phyloP scores from a whole-genome alignment of 73 alveolate species.

The Symbiodinium pilosum region DNA sequence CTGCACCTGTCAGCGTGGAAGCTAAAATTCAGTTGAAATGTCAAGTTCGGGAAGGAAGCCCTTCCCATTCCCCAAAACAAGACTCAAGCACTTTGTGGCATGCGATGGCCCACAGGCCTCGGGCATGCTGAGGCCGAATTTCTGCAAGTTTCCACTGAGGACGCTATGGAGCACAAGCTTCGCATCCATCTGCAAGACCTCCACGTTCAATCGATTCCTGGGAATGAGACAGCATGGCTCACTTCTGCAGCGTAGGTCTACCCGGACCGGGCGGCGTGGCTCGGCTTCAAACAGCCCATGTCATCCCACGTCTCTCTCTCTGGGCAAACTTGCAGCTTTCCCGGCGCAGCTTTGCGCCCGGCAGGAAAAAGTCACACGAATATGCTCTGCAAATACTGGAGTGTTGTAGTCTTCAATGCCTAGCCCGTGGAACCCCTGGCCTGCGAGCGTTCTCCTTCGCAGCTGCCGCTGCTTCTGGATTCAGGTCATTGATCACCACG shows the following conservation, averaged over 20 bases:
- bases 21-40: neutral
- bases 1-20: too few relatives aligned
- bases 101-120: neutral
- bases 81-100: too few relatives aligned
- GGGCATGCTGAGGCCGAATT: neutral
- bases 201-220: constrained; percentile 51
- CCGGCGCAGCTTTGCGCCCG: neutral
- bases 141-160: neutral
- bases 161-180: constrained; percentile 4
- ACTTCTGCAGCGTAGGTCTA: too few relatives aligned
- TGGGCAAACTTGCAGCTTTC: too few relatives aligned
- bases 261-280: too few relatives aligned
- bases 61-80: too few relatives aligned
- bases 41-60: too few relatives aligned
- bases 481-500: constrained; percentile 99
- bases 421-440: neutral
- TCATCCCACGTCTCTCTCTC: too few relatives aligned
- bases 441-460: constrained; percentile 96
- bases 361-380: neutral
- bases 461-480: constrained; percentile 98
- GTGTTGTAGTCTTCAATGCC: neutral
- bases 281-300: too few relatives aligned
- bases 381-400: neutral
- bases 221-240: too few relatives aligned
- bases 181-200: constrained; percentile 26